phyloP scores from a whole-genome alignment of 495 filamentous ascomycete species.

The Penicillium lagena region DNA sequence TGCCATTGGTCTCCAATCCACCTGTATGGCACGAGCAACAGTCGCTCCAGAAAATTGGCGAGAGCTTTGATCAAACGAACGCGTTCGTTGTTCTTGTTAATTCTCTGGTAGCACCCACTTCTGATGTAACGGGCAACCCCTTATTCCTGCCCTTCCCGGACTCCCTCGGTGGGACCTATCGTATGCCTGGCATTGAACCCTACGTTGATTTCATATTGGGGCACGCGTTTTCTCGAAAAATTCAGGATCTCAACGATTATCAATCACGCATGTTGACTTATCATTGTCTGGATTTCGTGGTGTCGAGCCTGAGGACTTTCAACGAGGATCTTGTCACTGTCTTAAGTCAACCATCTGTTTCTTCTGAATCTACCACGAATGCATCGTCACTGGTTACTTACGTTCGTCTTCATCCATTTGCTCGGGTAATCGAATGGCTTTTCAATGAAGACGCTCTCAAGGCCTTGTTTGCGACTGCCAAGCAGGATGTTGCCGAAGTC shows the following conservation, averaged over 20 bases:
- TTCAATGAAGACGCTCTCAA: constrained; percentile 86
- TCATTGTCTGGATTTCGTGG: constrained; percentile 73
- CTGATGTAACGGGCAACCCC: constrained; percentile 36
- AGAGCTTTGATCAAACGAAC: constrained; percentile 72
- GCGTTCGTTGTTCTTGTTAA: constrained; percentile 72
- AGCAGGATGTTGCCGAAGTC: constrained; percentile 64
- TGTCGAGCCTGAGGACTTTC: constrained; percentile 69
- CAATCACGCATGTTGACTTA: constrained; percentile 66
- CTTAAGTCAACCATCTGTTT: constrained; percentile 64
- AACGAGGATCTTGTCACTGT: constrained; percentile 87
- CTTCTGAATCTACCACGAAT: constrained; percentile 65
- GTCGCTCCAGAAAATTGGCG: constrained; percentile 52
- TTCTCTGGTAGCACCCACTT: constrained; percentile 56
- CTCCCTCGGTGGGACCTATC: constrained; percentile 67
- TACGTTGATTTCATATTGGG: constrained; percentile 88
- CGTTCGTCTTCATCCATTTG: constrained; percentile 80
- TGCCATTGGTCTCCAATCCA: constrained; percentile 32
- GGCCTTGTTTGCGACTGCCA: constrained; percentile 67
- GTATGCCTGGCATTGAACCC: constrained; percentile 81
- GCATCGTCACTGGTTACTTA: constrained; percentile 69
- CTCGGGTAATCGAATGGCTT: constrained; percentile 92
- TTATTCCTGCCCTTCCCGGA: constrained; percentile 83
- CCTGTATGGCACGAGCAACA: constrained; percentile 43
- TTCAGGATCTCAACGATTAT: constrained; percentile 48
- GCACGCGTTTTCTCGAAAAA: constrained; percentile 57